Conservation (phyloP, 371 early-diverging fungal genomes). For the Nematocida minor region DNA sequence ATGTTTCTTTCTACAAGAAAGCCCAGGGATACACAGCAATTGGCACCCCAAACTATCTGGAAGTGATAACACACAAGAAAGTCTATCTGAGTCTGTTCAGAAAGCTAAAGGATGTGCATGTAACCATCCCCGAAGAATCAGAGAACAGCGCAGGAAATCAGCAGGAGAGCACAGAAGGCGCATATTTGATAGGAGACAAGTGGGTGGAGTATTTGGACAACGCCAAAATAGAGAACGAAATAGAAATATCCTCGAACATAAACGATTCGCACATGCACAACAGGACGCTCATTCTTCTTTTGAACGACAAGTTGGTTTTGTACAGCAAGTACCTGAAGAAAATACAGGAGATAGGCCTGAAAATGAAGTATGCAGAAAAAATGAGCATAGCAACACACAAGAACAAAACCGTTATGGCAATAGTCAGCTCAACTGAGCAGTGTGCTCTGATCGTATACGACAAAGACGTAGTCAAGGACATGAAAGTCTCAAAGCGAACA, state of each 20-base stretch:
- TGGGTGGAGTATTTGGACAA: slow-evolving; percentile 1
- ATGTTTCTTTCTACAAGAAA: slow-evolving; percentile 16
- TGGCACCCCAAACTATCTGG: slow-evolving; percentile 8
- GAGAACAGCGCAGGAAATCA: neutral
- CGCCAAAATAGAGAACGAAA: neutral
- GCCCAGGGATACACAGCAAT: neutral
- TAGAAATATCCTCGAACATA: neutral
- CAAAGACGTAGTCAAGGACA: neutral
- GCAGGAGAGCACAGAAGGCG: neutral
- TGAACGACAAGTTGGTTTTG: neutral
- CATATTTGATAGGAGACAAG: slow-evolving; percentile 22
- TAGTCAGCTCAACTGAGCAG: neutral
- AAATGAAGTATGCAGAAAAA: neutral
- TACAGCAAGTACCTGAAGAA: slow-evolving; percentile 12
- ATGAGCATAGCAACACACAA: neutral
- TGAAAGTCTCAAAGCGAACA: neutral
- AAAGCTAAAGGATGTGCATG: neutral
- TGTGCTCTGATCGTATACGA: neutral
- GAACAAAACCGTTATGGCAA: neutral
- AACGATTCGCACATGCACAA: neutral
- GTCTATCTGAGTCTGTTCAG: slow-evolving; percentile 14
- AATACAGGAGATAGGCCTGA: neutral
- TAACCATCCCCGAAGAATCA: neutral
- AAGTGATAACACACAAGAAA: neutral
- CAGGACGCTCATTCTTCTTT: neutral